A percentile compares a stretch with the other conserved stretches of the same genome.
These are phyloP conservation scores for Arabidopsis thaliana DNA, from an alignment of 345 rosid genomes.

Conservation along the genomic window DNA sequence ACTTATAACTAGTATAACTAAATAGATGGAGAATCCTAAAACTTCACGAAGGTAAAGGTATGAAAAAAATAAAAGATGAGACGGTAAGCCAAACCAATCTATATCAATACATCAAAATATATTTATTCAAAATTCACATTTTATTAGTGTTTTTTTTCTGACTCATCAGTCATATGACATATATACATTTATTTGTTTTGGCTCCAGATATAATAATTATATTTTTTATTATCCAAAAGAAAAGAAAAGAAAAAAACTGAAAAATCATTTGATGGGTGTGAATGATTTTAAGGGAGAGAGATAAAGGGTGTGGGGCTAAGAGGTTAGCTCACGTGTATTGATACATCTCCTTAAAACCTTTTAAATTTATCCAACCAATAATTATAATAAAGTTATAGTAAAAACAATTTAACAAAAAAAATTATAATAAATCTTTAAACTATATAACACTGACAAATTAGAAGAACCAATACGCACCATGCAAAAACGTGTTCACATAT, in stretches of 20 bases:
- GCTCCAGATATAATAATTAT: constrained; percentile 7
- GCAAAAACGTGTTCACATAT: constrained; percentile 38
- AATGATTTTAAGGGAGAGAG: constrained; percentile 52
- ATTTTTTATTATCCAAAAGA: constrained; percentile 27
- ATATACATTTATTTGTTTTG: constrained; percentile 18
- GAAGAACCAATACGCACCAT: constrained; percentile 22
- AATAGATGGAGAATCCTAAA: constrained; percentile 6
- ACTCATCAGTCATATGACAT: too few species aligned
- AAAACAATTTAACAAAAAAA: neutral
- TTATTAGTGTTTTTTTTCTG: too few species aligned
- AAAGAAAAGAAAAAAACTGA: neutral
- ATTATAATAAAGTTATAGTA: neutral
- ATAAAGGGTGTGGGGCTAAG: constrained; percentile 59
- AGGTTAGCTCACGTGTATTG: constrained; percentile 92
- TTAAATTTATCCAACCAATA: constrained; percentile 27
- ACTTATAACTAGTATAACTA: neutral
- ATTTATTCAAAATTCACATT: too few species aligned
- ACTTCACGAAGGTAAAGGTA: neutral
- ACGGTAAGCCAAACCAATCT: neutral
- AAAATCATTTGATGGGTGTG: constrained; percentile 54
- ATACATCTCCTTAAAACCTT: constrained; percentile 55
- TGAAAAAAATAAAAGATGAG: neutral
- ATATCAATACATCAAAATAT: too few species aligned
- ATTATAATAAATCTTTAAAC: too few species aligned
- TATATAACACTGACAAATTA: constrained; percentile 6